These are phyloP conservation scores for Corymbia citriodora DNA, from an alignment of 441 rosid genomes.

Conservation along the genomic window DNA sequence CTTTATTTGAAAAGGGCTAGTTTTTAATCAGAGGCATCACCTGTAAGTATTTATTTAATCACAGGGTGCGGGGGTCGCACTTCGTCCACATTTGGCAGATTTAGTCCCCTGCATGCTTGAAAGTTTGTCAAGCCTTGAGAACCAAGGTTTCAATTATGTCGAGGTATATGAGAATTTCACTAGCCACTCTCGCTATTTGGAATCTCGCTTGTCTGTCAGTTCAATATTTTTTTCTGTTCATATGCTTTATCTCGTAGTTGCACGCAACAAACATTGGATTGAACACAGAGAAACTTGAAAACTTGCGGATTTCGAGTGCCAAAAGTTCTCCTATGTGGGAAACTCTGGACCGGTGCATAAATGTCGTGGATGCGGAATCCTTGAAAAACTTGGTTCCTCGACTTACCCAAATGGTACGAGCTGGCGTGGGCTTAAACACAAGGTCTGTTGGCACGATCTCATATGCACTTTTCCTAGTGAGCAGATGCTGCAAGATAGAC, in stretches of 20 bases:
- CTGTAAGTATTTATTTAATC: too few relatives aligned
- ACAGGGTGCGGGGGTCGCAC: too few relatives aligned
- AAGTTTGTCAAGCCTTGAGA: too few relatives aligned
- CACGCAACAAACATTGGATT: constrained; percentile 97
- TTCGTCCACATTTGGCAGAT: too few relatives aligned
- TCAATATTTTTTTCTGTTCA: neutral
- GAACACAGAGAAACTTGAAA: constrained; percentile 91
- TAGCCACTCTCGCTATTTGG: constrained; percentile 3
- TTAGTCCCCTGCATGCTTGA: too few relatives aligned
- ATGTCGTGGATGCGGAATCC: constrained; percentile 67
- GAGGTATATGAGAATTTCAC: constrained; percentile 55
- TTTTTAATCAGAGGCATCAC: too few relatives aligned
- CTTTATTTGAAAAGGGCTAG: neutral
- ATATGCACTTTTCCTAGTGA: neutral
- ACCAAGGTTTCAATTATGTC: constrained; percentile 95
- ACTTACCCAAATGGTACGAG: constrained; percentile 82
- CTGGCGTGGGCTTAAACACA: constrained; percentile 96
- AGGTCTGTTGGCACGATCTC: constrained; percentile 46
- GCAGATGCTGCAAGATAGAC: neutral
- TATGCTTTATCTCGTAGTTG: constrained; percentile 45
- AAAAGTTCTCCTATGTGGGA: constrained; percentile 99
- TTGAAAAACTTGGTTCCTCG: constrained; percentile 80
- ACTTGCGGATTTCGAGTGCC: constrained; percentile 85
- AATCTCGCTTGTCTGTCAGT: neutral
- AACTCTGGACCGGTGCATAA: constrained; percentile 93